These are phyloP conservation scores for Ampelocalamus luodianensis DNA, from an alignment of 176 grass and related monocot species.

Conservation along the genomic window DNA sequence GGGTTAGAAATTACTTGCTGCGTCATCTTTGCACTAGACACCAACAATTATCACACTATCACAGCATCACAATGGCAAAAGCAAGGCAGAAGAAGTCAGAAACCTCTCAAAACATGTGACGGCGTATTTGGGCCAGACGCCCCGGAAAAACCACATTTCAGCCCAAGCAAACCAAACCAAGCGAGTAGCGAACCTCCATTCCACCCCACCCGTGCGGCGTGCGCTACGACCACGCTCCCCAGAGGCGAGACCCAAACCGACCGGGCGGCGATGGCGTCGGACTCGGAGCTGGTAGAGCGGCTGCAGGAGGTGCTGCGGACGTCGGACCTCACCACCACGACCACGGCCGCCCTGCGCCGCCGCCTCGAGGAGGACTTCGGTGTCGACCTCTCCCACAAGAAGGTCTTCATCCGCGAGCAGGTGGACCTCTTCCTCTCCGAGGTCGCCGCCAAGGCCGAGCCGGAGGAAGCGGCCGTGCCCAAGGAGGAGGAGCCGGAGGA, in stretches of 20 bases:
- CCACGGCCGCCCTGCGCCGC: conserved; percentile 78
- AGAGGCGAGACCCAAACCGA: conserved; percentile 43
- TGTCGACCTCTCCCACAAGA: conserved; percentile 85
- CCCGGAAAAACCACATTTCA: conserved; percentile 28
- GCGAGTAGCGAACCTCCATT: conserved; percentile 16
- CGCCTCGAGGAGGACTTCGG: conserved; percentile 91
- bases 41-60: not conserved
- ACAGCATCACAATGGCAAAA: not conserved
- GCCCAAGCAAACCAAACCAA: conserved; percentile 57
- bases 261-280: conserved; percentile 82
- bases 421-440: conserved; percentile 81
- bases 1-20: not conserved
- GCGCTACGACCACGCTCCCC: conserved; percentile 38
- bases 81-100: not conserved
- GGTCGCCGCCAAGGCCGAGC: conserved; percentile 49
- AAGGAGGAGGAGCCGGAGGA: conserved; percentile 39
- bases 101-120: conserved; percentile 17
- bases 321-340: conserved; percentile 94
- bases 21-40: not conserved
- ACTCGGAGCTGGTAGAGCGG: conserved; percentile 81
- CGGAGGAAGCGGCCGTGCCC: conserved; percentile 23
- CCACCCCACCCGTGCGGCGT: conserved; percentile 40
- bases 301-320: conserved; percentile 81
- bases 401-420: conserved; percentile 93
- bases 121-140: conserved; percentile 42